Conservation (phyloP, 1,284 basidiomycete genomes). For the Ceratobasidium sp. region DNA sequence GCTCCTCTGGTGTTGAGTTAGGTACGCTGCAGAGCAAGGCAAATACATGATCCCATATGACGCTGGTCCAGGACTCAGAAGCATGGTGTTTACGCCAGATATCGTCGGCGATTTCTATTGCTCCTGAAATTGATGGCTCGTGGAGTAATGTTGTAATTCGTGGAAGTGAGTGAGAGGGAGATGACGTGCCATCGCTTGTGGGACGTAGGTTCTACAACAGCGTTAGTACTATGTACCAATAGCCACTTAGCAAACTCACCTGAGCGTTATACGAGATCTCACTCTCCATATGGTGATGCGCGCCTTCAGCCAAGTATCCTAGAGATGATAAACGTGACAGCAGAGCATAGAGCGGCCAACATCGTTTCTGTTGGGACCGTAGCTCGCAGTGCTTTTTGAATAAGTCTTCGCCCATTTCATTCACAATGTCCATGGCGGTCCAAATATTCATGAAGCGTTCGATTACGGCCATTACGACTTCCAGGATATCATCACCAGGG, state of each 20-base stretch:
- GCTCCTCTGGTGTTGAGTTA: not conserved
- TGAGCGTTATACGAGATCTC: conserved; percentile 69
- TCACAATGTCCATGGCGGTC: conserved; percentile 76
- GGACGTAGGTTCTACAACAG: conserved; percentile 59
- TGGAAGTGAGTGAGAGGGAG: conserved; percentile 55
- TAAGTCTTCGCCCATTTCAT: conserved; percentile 66
- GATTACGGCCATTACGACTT: conserved; percentile 25
- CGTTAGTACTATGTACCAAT: not conserved
- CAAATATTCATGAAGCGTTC: conserved; percentile 61
- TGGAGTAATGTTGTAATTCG: conserved; percentile 73
- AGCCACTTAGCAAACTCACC: conserved; percentile 57
- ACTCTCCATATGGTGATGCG: conserved; percentile 66
- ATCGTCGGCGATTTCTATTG: conserved; percentile 52
- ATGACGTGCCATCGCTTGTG: conserved; percentile 52
- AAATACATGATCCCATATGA: conserved; percentile 81
- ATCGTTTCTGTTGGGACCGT: conserved; percentile 67
- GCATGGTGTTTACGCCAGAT: conserved; percentile 82
- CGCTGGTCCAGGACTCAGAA: conserved; percentile 75
- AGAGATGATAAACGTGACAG: conserved; percentile 71
- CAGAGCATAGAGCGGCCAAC: conserved; percentile 64
- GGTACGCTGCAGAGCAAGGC: conserved; percentile 51
- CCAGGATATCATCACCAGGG: conserved; percentile 25
- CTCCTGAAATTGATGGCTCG: conserved; percentile 52
- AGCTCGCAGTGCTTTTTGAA: conserved; percentile 68
- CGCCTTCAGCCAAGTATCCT: conserved; percentile 62